These are phyloP conservation scores for Phytophthora sojae DNA, from an alignment of 352 stramenopile species.

Conservation along the genomic window DNA sequence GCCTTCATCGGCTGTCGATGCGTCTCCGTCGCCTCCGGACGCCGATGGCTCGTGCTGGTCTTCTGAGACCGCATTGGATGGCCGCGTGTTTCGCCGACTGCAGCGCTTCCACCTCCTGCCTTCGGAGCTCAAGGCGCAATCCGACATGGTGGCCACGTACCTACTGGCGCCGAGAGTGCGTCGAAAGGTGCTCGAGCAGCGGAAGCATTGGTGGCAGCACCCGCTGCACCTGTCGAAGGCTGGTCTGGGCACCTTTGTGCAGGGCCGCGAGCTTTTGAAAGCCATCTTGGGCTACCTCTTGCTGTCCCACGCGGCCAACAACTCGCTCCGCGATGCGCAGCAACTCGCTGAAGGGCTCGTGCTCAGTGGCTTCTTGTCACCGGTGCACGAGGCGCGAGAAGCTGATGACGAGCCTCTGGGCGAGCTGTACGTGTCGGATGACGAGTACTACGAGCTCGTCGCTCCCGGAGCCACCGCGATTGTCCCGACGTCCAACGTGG, in stretches of 20 bases:
- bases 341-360: conserved; percentile 45
- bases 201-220: conserved; percentile 43
- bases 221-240: conserved; percentile 31
- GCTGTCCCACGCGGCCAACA: conserved; percentile 40
- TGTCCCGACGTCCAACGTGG: conserved; percentile 10
- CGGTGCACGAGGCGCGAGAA: conserved; percentile 27
- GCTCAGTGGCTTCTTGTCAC: conserved; percentile 46
- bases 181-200: conserved; percentile 32
- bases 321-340: conserved; percentile 33
- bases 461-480: conserved; percentile 35
- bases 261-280: conserved; percentile 48
- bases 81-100: conserved; percentile 48
- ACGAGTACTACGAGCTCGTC: conserved; percentile 61
- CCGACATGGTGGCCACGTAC: conserved; percentile 44
- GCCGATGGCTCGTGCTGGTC: background rate
- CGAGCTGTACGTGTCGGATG: conserved; percentile 41
- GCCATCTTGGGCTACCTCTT: conserved; percentile 37
- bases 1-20: conserved; percentile 7
- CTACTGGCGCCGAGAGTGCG: conserved; percentile 43
- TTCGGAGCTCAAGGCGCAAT: conserved; percentile 41
- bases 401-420: conserved; percentile 28
- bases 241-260: conserved; percentile 40
- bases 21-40: background rate
- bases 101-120: conserved; percentile 43
- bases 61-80: conserved; percentile 21